Base-by-base conservation (phyloP, 306 rosid species). In the Alnus glutinosa region DNA sequence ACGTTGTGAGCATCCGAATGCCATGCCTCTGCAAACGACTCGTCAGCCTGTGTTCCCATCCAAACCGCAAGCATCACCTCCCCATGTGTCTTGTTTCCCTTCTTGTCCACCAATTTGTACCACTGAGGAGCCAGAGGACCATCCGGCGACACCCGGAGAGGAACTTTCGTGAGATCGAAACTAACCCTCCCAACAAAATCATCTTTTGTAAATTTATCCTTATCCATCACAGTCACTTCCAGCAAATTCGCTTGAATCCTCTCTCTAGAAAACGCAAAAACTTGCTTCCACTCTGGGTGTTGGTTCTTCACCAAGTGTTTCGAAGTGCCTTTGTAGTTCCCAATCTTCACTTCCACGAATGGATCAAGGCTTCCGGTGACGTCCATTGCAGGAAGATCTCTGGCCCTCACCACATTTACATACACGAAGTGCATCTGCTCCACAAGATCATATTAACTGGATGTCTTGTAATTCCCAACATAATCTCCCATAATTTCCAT, bases 111-210 rank as follows among this genome's bases (percentile, higher is more conserved):
- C 83, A 95, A 63, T 71, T 79, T 87, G 85, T 92, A 92, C 98
- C 98, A 95, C 49, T 93, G 99, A 83, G 99, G 99, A 77, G 99
- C 99, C 72, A 95, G 79, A 9, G 99, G 98, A 49, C 99, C 93
- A 74, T 95, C 98, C 0, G 99, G 99, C 23, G 96, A 98, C 54
- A 84, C 75, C 78, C 97, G 69, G 39, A 89, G 72, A 52, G 98
- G 98, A 49, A 91, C 86, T 57, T 95, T 98, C 1, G 74, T 54
- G 18, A 95, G 89, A 59, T 91, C 97, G 72, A 95, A 88, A 4
- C 0, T 0, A 71, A 88, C 79, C 69, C 86, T 89, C 2, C 99
- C 99, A 78, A 95, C 99, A 78, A 88, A 89, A 87, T 95, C 98
- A 80, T 95, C 99, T 78, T 95, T 95, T 1, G 52, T 89, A 61